Percentiles rank a stretch among this genome's conserved stretches.
Evolutionary conservation across 2,329 filamentous ascomycete species (phyloP).

Genomic region (Paraphoma chrysanthemicola): DNA sequence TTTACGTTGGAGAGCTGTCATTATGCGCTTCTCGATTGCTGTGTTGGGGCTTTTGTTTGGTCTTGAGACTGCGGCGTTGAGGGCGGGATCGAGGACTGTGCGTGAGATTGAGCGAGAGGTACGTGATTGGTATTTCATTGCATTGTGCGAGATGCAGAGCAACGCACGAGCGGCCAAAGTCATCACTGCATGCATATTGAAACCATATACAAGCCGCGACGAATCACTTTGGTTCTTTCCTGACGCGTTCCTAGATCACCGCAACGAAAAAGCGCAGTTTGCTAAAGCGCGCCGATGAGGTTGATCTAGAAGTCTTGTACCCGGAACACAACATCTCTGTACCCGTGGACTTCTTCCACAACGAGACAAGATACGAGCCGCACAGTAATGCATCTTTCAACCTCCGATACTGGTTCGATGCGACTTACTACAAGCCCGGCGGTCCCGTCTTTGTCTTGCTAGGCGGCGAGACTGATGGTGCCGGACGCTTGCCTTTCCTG

Average conservation of each 20-base stretch:
- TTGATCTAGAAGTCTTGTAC: slow-evolving; percentile 51
- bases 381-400: slow-evolving; percentile 73
- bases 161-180: neutral
- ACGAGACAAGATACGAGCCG: slow-evolving; percentile 78
- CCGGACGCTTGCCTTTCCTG: slow-evolving; percentile 70
- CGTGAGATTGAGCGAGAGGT: slow-evolving; percentile 32
- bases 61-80: slow-evolving; percentile 34
- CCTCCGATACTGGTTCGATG: slow-evolving; percentile 85
- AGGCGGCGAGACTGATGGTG: slow-evolving; percentile 72
- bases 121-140: slow-evolving; percentile 5
- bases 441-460: slow-evolving; percentile 82
- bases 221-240: too few species aligned
- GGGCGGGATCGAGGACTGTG: slow-evolving; percentile 19
- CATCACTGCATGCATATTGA: too few species aligned
- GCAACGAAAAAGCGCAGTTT: slow-evolving; percentile 23
- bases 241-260: slow-evolving; percentile 27
- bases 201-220: too few species aligned
- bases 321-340: slow-evolving; percentile 61
- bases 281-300: slow-evolving; percentile 30
- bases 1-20: slow-evolving; percentile 4
- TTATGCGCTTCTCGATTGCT: slow-evolving; percentile 36
- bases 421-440: slow-evolving; percentile 74
- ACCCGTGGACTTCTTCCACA: slow-evolving; percentile 82
- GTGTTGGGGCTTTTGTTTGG: slow-evolving; percentile 30
- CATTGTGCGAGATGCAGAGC: neutral